phyloP scores from a whole-genome alignment of 148 eudicot species.

The Dianthus caryophyllus region DNA sequence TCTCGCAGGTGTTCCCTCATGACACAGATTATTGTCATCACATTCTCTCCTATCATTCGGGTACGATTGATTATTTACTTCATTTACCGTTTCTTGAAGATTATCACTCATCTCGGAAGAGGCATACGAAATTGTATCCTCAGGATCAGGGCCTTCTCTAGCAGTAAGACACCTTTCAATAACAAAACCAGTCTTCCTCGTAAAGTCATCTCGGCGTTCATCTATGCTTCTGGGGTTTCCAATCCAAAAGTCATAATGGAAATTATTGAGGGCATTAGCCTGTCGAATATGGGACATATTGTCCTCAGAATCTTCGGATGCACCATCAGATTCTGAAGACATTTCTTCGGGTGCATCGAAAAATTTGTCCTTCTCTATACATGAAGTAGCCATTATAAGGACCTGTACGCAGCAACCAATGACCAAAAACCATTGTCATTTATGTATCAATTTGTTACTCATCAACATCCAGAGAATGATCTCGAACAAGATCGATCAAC shows the following conservation, averaged over 20 bases:
- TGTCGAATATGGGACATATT: constrained; percentile 22
- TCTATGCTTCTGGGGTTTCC: constrained; percentile 45
- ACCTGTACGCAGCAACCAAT: constrained; percentile 1
- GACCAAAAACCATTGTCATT: background rate
- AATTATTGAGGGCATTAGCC: constrained; percentile 16
- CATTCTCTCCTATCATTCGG: constrained; percentile 35
- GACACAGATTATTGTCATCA: constrained; percentile 19
- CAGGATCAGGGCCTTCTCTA: constrained; percentile 30
- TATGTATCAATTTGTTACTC: background rate
- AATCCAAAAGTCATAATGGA: constrained; percentile 59
- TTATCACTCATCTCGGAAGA: constrained; percentile 3
- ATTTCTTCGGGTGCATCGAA: constrained; percentile 57
- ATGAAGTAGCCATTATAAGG: constrained; percentile 15
- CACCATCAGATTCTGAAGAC: constrained; percentile 40
- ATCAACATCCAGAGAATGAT: background rate
- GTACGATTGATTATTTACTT: constrained; percentile 16
- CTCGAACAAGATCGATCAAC: background rate
- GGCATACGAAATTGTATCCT: constrained; percentile 14
- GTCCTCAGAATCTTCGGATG: constrained; percentile 41
- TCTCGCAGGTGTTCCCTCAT: constrained; percentile 24
- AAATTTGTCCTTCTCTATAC: constrained; percentile 35
- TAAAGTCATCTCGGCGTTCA: constrained; percentile 58
- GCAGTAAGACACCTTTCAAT: constrained; percentile 32
- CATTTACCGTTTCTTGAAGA: constrained; percentile 16
- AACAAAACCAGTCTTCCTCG: constrained; percentile 45